Percentiles rank a stretch among this genome's conserved stretches.
Conservation (phyloP, 2,329 filamentous ascomycete species). For the Exophiala sp. region DNA sequence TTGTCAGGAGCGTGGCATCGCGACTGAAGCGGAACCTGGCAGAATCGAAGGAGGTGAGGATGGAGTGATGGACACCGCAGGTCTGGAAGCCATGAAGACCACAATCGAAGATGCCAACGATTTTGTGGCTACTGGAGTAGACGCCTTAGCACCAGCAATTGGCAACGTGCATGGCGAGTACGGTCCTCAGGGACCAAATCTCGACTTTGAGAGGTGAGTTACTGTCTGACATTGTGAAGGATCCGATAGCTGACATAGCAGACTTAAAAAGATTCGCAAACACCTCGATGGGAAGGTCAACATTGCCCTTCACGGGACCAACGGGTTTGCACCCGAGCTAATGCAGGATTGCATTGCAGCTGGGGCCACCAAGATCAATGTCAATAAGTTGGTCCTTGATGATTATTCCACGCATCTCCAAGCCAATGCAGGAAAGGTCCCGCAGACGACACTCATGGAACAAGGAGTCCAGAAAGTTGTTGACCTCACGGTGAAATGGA, state of each 20-base stretch:
- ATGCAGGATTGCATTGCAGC: slow-evolving; percentile 53
- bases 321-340: slow-evolving; percentile 54
- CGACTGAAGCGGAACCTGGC: slow-evolving; percentile 68
- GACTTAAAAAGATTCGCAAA: slow-evolving; percentile 46
- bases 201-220: slow-evolving; percentile 32
- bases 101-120: slow-evolving; percentile 66
- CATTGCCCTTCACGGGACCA: slow-evolving; percentile 58
- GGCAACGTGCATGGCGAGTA: slow-evolving; percentile 75
- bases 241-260: slow-evolving; percentile 24
- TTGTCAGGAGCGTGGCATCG: slow-evolving; percentile 63
- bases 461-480: slow-evolving; percentile 55
- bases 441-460: slow-evolving; percentile 54
- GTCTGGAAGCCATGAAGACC: slow-evolving; percentile 57
- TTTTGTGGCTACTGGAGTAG: slow-evolving; percentile 68
- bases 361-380: slow-evolving; percentile 55
- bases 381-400: slow-evolving; percentile 21
- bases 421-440: slow-evolving; percentile 50
- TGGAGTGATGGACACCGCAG: slow-evolving; percentile 66
- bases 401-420: slow-evolving; percentile 47
- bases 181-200: slow-evolving; percentile 39
- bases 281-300: slow-evolving; percentile 49
- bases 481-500: slow-evolving; percentile 53
- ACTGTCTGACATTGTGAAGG: no score
- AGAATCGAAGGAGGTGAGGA: slow-evolving; percentile 72
- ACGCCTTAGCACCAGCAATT: slow-evolving; percentile 72